Conservation (phyloP, 78 protist species). For the Trichosphaerium sp. region DNA sequence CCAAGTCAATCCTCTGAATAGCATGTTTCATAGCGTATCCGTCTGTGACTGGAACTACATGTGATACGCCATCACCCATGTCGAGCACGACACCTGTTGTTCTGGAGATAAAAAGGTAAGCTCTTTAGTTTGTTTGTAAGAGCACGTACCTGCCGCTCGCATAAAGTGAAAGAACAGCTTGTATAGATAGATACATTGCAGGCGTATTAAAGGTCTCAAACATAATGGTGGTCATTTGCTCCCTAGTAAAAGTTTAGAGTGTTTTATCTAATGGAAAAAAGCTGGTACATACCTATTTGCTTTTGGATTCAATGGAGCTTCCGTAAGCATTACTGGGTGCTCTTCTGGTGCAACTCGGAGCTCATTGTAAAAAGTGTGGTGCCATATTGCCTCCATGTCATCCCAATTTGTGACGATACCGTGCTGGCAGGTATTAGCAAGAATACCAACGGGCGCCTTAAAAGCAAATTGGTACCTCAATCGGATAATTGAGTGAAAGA, state of each 20-base stretch:
- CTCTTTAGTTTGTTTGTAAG: too few relatives aligned
- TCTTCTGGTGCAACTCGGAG: constrained; percentile 57
- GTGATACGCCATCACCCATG: constrained; percentile 50
- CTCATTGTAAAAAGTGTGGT: constrained; percentile 46
- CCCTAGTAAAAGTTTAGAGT: too few relatives aligned
- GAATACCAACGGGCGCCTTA: too few relatives aligned
- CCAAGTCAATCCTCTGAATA: constrained; percentile 7
- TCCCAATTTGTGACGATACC: constrained; percentile 61
- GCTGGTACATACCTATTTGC: constrained; percentile 45
- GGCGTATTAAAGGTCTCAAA: constrained; percentile 75
- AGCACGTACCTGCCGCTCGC: constrained; percentile 63
- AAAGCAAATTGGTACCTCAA: too few relatives aligned
- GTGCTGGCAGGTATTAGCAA: too few relatives aligned
- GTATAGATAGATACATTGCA: constrained; percentile 52
- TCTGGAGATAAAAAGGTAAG: too few relatives aligned
- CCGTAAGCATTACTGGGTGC: constrained; percentile 13
- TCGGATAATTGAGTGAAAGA: constrained; percentile 29
- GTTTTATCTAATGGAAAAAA: too few relatives aligned
- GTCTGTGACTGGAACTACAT: constrained; percentile 69
- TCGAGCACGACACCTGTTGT: constrained; percentile 62
- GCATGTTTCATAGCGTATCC: constrained; percentile 60
- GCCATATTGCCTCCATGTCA: constrained; percentile 45
- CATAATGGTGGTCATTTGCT: constrained; percentile 55
- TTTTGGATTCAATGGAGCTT: constrained; percentile 67
- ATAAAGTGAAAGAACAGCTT: constrained; percentile 57